Evolutionary conservation across 1,284 basidiomycete genomes (phyloP).

Genomic region (Cryptococcus neoformans): DNA sequence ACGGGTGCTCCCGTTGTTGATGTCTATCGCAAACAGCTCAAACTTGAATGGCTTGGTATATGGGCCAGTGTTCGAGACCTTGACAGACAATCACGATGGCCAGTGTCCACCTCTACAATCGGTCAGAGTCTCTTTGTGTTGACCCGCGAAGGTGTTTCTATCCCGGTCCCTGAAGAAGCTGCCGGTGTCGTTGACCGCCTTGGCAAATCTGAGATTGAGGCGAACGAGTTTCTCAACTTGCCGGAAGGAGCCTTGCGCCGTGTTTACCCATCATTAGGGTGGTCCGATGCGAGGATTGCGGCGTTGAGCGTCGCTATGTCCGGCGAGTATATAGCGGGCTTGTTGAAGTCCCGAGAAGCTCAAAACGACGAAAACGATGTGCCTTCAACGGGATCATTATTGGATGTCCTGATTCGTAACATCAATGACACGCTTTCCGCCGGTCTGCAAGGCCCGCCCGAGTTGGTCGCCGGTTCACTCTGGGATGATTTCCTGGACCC

Average conservation of each 20-base stretch:
- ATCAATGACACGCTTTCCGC: slow-evolving; percentile 15
- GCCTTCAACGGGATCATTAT: slow-evolving; percentile 16
- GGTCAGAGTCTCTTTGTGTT: slow-evolving; percentile 57
- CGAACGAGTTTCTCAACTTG: slow-evolving; percentile 23
- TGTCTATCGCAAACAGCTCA: slow-evolving; percentile 76
- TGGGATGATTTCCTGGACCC: slow-evolving; percentile 34
- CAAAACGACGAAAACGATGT: slow-evolving; percentile 21
- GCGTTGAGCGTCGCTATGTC: slow-evolving; percentile 27
- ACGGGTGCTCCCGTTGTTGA: slow-evolving; percentile 75
- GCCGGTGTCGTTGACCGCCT: slow-evolving; percentile 55
- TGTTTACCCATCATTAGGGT: slow-evolving; percentile 27
- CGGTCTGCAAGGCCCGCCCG: slow-evolving; percentile 22
- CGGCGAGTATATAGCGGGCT: slow-evolving; percentile 19
- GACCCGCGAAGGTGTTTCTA: slow-evolving; percentile 71
- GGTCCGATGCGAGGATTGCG: slow-evolving; percentile 23
- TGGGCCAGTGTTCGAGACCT: slow-evolving; percentile 81
- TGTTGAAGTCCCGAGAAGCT: slow-evolving; percentile 7
- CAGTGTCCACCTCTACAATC: slow-evolving; percentile 51
- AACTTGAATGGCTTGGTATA: slow-evolving; percentile 90
- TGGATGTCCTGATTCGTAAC: slow-evolving; percentile 31
- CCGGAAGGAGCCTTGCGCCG: slow-evolving; percentile 23
- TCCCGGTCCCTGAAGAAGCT: slow-evolving; percentile 63
- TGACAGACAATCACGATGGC: slow-evolving; percentile 80
- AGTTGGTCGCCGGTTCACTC: slow-evolving; percentile 13
- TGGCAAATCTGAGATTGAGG: slow-evolving; percentile 14